A percentile compares a stretch with the other conserved stretches of the same genome.
These are phyloP conservation scores for Mycena polygramma DNA, from an alignment of 768 basidiomycete genomes.

Conservation along the genomic window DNA sequence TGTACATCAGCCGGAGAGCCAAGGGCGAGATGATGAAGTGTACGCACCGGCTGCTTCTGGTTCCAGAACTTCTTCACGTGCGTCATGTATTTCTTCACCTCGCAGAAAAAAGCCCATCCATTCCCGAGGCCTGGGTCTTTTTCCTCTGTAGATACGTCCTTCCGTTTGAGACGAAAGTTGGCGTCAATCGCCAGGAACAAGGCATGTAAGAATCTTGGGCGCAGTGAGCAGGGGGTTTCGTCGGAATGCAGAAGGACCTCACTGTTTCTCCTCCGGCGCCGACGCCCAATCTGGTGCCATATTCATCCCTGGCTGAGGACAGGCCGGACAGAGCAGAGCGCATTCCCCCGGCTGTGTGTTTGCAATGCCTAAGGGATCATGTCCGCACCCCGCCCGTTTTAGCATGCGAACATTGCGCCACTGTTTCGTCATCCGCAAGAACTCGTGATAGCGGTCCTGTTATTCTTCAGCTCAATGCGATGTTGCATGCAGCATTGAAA, in stretches of 20 bases:
- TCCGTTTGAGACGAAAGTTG: too few relatives aligned
- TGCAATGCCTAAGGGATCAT: neutral
- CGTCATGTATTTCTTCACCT: neutral
- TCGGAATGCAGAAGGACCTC: neutral
- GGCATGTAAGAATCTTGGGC: neutral
- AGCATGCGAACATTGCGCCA: constrained; percentile 10
- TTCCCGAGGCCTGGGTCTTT: neutral
- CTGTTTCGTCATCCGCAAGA: neutral
- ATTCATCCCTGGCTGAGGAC: neutral
- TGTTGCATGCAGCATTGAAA: neutral
- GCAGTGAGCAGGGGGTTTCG: neutral
- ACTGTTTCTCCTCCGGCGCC: neutral
- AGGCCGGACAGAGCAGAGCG: neutral
- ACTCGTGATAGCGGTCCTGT: constrained; percentile 5
- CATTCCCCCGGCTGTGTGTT: neutral
- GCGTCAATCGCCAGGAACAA: neutral
- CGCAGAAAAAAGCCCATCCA: neutral
- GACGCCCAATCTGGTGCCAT: neutral
- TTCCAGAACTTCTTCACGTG: neutral
- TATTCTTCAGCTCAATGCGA: too few relatives aligned
- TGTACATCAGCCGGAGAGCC: too few relatives aligned
- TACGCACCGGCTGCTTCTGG: neutral
- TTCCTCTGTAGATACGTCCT: too few relatives aligned
- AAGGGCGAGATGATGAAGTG: neutral
- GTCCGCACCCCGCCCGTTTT: neutral